These are phyloP conservation scores for Eutrema japonicum DNA, from an alignment of 345 rosid species.

Conservation along the genomic window DNA sequence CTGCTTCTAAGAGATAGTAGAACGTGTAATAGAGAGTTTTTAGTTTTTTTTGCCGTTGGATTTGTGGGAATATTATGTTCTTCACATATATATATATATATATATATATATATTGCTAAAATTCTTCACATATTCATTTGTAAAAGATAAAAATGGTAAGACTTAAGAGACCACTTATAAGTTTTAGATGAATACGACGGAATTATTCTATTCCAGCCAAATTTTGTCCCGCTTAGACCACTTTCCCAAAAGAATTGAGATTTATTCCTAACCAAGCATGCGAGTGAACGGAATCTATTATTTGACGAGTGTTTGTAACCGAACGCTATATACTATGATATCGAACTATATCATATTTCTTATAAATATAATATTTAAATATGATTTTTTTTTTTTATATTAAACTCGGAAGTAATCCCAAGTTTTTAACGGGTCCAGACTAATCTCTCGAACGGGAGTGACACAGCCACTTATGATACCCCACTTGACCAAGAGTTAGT, in stretches of 20 bases:
- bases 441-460: too few species aligned
- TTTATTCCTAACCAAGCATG: conserved; percentile 15
- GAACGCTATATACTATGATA: conserved; percentile 19
- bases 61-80: not conserved
- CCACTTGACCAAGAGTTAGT: too few species aligned
- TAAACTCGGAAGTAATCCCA: too few species aligned
- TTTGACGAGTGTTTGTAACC: conserved; percentile 12
- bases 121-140: too few species aligned
- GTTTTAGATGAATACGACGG: too few species aligned
- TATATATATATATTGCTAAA: too few species aligned
- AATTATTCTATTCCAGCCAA: not conserved
- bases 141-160: too few species aligned
- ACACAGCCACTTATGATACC: too few species aligned
- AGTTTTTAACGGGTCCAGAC: too few species aligned
- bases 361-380: not conserved
- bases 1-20: not conserved
- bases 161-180: too few species aligned
- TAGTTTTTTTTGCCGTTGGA: not conserved
- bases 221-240: not conserved
- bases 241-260: not conserved
- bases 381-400: too few species aligned
- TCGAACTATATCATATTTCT: not conserved
- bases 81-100: not conserved
- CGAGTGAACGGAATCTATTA: conserved; percentile 28
- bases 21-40: not conserved